Base-by-base conservation (phyloP, 768 basidiomycete genomes). In the Tricholoma furcatifolium region DNA sequence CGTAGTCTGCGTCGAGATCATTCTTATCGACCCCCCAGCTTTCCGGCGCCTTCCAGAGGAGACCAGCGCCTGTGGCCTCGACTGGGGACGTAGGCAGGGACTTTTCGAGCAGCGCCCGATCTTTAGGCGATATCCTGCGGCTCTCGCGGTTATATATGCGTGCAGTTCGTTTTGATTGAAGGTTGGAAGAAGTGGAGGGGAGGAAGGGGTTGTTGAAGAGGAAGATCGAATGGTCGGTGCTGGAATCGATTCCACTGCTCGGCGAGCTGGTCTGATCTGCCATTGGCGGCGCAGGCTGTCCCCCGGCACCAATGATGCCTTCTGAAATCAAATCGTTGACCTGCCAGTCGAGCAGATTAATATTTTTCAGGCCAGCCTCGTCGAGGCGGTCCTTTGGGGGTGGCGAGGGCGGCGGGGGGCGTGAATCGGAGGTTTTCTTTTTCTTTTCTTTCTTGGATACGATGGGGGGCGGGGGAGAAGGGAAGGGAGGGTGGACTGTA, bases 1-100 rank as follows among this genome's bases (percentile, higher is more conserved):
- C 67, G 39, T 66, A 64, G 24, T 62, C 67, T 4, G 55, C 65
- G 10, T 65, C 64, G 2, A 74, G 73, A 42, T 70, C 77, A 3
- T 76, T 76, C 47, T 74, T 76, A 43, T 80, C 79, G 12, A 88
- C 85, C 1, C 76, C 85, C 89, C 90, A 91, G 50, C 87, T 89
- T 62, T 91, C 81, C 1, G 90, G 90, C 5, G 90, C 72, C 2
- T 68, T 79, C 90, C 90, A 92, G 8, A 58, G 53, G 2, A 46
- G 57, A 31, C 57, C 57, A 1, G 59, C 53, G 4, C 48, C 59
- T 15, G 43, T 36, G 24, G 31, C 43, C 11, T 49, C 38, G 10
- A 47, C 23, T 2, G 54, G 59, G 5, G 55, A 51, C 15, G 39
- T 42, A 18, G 61, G 56, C 10, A 57, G 36, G n/a, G 55, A 4